Percentiles rank a stretch among this genome's conserved stretches.
Conservation (phyloP, 2,329 filamentous ascomycete species). For the Periglandula ipomoeae region DNA sequence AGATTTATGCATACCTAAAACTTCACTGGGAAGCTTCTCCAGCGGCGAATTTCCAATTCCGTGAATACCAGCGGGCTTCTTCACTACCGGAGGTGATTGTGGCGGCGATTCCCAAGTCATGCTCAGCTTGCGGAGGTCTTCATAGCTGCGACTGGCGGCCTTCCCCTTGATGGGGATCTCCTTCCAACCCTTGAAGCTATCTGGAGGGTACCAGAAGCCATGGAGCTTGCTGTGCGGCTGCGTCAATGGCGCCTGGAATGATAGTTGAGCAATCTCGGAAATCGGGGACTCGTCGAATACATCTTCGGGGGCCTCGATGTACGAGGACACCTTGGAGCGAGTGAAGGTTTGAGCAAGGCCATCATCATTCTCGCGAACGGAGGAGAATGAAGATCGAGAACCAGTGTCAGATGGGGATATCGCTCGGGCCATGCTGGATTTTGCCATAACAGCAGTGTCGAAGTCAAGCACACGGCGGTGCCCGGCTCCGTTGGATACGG, state of each 20-base stretch:
- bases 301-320: constrained; percentile 39
- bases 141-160: constrained; percentile 51
- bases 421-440: constrained; percentile 28
- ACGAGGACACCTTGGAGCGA: constrained; percentile 52
- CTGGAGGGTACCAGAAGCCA: constrained; percentile 48
- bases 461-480: constrained; percentile 22
- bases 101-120: constrained; percentile 43
- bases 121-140: constrained; percentile 47
- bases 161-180: constrained; percentile 50
- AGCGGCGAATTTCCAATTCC: constrained; percentile 45
- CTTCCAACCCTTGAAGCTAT: constrained; percentile 54
- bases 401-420: constrained; percentile 29
- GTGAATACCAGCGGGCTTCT: constrained; percentile 20
- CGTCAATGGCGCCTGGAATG: constrained; percentile 43
- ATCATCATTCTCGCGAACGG: constrained; percentile 50
- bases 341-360: constrained; percentile 55
- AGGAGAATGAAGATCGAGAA: constrained; percentile 50
- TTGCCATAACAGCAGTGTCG: constrained; percentile 24
- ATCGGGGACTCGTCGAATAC: constrained; percentile 41
- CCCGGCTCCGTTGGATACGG: constrained; percentile 17
- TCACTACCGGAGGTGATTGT: constrained; percentile 21
- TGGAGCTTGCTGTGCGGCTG: constrained; percentile 47
- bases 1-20: constrained; percentile 50
- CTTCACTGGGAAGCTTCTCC: constrained; percentile 60
- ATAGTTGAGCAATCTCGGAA: constrained; percentile 32